Evolutionary conservation across 805 yeast genomes (phyloP).

Genomic region (Ogataea glucozyma): DNA sequence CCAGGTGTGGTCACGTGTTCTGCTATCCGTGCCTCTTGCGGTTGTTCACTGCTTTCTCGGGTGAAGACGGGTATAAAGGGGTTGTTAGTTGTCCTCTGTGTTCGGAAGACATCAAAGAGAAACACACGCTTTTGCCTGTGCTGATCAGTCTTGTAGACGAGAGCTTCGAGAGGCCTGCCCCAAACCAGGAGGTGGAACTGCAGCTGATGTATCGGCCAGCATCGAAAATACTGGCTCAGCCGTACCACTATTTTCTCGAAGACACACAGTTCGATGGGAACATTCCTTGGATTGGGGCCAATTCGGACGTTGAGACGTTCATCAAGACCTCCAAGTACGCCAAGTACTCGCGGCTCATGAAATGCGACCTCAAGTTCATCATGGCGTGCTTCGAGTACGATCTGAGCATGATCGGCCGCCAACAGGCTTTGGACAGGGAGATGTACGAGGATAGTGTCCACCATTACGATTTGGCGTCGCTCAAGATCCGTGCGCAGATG

Average conservation of each 20-base stretch:
- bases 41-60: constrained; percentile 54
- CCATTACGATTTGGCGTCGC: constrained; percentile 55
- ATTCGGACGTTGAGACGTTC: constrained; percentile 29
- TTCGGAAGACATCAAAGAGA: constrained; percentile 52
- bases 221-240: constrained; percentile 35
- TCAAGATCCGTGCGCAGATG: constrained; percentile 51
- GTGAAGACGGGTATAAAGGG: constrained; percentile 42
- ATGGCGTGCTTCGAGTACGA: constrained; percentile 60
- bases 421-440: constrained; percentile 56
- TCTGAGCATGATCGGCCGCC: constrained; percentile 49
- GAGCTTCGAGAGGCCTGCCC: constrained; percentile 56
- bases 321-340: constrained; percentile 32
- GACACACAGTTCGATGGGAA: constrained; percentile 36
- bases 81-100: constrained; percentile 83
- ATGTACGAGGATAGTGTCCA: constrained; percentile 61
- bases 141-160: constrained; percentile 50
- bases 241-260: constrained; percentile 31
- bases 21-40: constrained; percentile 81
- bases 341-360: constrained; percentile 66
- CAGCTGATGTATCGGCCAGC: constrained; percentile 60
- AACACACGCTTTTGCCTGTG: constrained; percentile 67
- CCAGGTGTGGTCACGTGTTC: constrained; percentile 89
- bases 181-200: constrained; percentile 55
- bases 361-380: constrained; percentile 59
- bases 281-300: constrained; percentile 54